Evolutionary conservation across 768 basidiomycete species (phyloP), one percentile per base, ranked within the genome.

Genomic region (Pleurotus salmoneostramineus): DNA sequence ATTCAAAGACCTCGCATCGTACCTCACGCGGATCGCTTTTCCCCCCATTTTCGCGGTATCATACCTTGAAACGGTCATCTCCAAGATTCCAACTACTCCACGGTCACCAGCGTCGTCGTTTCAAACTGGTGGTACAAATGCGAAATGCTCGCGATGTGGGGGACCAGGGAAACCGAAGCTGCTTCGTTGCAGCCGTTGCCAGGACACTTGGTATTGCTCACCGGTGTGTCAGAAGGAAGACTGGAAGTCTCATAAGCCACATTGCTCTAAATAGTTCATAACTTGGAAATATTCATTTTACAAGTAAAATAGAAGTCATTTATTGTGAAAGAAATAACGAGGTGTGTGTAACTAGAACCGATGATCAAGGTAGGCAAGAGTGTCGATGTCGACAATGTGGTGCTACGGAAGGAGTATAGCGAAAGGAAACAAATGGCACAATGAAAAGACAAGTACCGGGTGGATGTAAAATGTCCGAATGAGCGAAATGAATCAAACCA

Each of bases 31-130:
- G 6, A 66, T 76, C 5, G 85, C 81, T 0, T 65, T 87, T 37
- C 71, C 77, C 1, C 85, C 82, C 0, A 66, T 87, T 10, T 85
- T 85, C 52, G 72, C 79, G 0, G 75, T 80, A 11, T 73, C 82
- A 5, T 83, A 78, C 63, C 56, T 83, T 60, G 80, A 83, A 59
- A 63, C 63, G 12, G 63, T 79, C 35, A 65, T 54, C 32, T 33
- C 27, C 14, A 3, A 27, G 33, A 31, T 7, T 12, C 14, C 21
- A 8, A 8, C 1, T 15, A 33, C 7, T 17, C 48, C 48, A n/a
- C 6, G 21, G 33, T 12, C 48, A 8, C 21, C 27, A 32, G 14
- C 33, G 14, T 33, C 48, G 27, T 21, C 33, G 10, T 50, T 33
- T 33, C 48, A 31, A 33, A 50, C 27, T 31, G 17, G 31, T 8